Base-by-base conservation (phyloP, 1,284 basidiomycete genomes). In the Fomitiporia mediterranea region DNA sequence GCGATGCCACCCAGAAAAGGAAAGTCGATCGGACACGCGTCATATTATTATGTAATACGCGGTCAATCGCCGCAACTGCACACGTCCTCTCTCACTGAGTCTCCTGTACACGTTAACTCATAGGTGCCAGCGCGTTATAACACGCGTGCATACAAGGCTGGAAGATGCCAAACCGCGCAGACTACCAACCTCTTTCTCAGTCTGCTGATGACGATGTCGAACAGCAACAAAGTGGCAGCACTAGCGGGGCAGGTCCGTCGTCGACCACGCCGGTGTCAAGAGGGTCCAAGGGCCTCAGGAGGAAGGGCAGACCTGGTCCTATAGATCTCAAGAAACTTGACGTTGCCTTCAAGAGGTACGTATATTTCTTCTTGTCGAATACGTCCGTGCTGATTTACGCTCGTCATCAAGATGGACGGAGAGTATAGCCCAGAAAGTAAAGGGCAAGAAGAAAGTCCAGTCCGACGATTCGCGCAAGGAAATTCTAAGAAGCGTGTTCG, bases 401-500 rank as follows among this genome's bases (percentile, higher is more conserved):
- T 30, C 3, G 25, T 27, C 15, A 19, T 50, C 19, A 48, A 89
- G 86, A 68, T 91, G 89, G 89, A 91, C 89, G n/a, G 83, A 87
- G 64, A 85, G 82, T 55, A 89, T 91, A 62, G 83, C 88, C 1
- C 84, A 90, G 72, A 89, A 87, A 69, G 81, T 91, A 54, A 89
- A 86, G 65, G 79, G 84, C 54, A 84, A 82, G 74, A 90, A 89
- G 79, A 89, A 86, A 70, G 76, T 78, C 27, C 75, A 80, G 53
- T 81, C 81, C 57, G 54, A 61, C 27, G 75, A 82, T 63, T 77
- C 79, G 38, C 78, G 78, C 65, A 84, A 81, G 72, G 81, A 83
- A 67, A 89, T 93, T 65, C 83, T 82, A 76, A 80, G 82, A 59
- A 91, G 86, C 67, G 86, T 89, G 4, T 91, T 91, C 63, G 88